phyloP scores from a whole-genome alignment of 2,329 filamentous ascomycete genomes.

The Ceratocystis harringtonii region DNA sequence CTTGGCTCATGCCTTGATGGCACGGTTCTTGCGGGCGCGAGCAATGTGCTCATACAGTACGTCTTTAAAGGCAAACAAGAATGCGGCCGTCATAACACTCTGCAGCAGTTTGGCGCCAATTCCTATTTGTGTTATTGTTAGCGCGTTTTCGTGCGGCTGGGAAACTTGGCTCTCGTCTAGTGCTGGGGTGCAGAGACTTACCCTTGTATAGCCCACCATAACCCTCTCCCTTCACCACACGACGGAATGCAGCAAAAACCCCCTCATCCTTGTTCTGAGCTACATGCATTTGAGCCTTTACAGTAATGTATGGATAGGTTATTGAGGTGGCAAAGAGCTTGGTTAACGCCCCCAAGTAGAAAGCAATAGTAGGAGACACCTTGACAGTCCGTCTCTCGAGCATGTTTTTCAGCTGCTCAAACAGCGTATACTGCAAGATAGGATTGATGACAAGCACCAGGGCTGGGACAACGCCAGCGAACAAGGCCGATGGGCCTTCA shows the following conservation, averaged over 20 bases:
- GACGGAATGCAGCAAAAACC: constrained; percentile 60
- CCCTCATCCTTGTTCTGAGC: constrained; percentile 64
- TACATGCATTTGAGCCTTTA: constrained; percentile 96
- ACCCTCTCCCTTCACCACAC: constrained; percentile 79
- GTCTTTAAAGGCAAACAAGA: constrained; percentile 97
- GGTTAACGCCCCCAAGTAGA: constrained; percentile 79
- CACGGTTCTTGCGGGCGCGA: constrained; percentile 39
- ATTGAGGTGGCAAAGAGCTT: constrained; percentile 88
- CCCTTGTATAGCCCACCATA: constrained; percentile 85
- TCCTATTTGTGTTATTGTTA: constrained; percentile 37
- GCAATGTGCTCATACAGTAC: constrained; percentile 76
- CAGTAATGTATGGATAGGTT: constrained; percentile 96
- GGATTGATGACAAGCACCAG: constrained; percentile 94
- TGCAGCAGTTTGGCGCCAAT: constrained; percentile 94
- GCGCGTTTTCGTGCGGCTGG: background rate
- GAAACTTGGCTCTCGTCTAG: background rate
- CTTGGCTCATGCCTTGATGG: constrained; percentile 25
- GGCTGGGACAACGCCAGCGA: constrained; percentile 82
- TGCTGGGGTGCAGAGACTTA: constrained; percentile 28
- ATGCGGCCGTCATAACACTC: constrained; percentile 88
- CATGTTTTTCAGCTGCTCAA: constrained; percentile 91
- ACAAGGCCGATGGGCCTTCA: constrained; percentile 73
- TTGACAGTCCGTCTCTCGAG: constrained; percentile 53
- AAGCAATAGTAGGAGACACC: constrained; percentile 74
- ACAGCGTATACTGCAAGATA: constrained; percentile 95